Conservation (phyloP, 202 grass and related monocot genomes). For the Musa balbisiana region DNA sequence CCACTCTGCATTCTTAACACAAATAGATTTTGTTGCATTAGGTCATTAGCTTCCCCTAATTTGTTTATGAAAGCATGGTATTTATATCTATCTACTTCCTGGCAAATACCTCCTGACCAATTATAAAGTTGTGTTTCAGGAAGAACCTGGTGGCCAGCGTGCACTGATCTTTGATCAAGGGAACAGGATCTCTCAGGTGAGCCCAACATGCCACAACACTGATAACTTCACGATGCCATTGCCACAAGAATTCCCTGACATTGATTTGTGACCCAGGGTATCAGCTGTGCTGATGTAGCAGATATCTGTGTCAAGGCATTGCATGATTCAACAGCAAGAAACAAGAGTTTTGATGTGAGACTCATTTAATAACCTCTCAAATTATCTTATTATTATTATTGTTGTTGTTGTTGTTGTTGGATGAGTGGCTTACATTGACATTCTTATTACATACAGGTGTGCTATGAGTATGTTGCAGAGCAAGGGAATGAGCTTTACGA, state of each 20-base stretch:
- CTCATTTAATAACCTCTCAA: slow-evolving; percentile 17
- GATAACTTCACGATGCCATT: background rate
- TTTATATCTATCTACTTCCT: background rate
- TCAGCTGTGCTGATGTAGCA: slow-evolving; percentile 95
- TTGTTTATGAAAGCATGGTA: too few relatives aligned
- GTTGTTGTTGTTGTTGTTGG: background rate
- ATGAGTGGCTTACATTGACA: background rate
- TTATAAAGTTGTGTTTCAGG: slow-evolving; percentile 41
- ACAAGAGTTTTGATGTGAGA: slow-evolving; percentile 99
- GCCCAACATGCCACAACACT: background rate
- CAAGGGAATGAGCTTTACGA: slow-evolving; percentile 83
- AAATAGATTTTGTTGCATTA: background rate
- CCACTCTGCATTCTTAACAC: background rate
- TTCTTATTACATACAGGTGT: slow-evolving; percentile 46
- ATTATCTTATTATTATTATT: background rate
- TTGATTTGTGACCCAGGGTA: slow-evolving; percentile 42
- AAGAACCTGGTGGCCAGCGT: slow-evolving; percentile 97
- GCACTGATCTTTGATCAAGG: slow-evolving; percentile 98
- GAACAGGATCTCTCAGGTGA: slow-evolving; percentile 89
- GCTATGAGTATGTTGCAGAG: slow-evolving; percentile 83
- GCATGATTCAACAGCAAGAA: slow-evolving; percentile 95
- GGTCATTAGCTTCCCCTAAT: background rate
- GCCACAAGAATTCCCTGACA: background rate
- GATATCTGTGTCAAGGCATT: slow-evolving; percentile 97
- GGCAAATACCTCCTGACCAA: background rate